phyloP scores from a whole-genome alignment of 1,284 basidiomycete species.

The Malassezia cuniculi region DNA sequence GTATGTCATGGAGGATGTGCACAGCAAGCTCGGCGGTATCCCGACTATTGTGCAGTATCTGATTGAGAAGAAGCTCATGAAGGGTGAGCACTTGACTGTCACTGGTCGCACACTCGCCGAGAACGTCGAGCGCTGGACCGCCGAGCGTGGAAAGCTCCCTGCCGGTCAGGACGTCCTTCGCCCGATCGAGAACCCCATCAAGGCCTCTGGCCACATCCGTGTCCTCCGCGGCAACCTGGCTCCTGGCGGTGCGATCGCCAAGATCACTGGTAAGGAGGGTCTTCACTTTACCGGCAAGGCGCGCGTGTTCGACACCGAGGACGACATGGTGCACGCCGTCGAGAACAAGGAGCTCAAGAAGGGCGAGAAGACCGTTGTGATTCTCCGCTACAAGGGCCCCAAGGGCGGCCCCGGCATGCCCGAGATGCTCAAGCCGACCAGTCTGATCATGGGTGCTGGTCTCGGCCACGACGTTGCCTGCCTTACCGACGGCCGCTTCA shows the following conservation, averaged over 20 bases:
- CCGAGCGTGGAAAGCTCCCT: constrained; percentile 45
- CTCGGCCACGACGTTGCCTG: constrained; percentile 77
- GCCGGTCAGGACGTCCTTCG: constrained; percentile 34
- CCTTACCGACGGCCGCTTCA: constrained; percentile 92
- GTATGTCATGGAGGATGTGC: constrained; percentile 45
- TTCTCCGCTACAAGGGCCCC: constrained; percentile 43
- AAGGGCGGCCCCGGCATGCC: constrained; percentile 74
- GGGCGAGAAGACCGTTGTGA: constrained; percentile 44
- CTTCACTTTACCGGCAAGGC: constrained; percentile 39
- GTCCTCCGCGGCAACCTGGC: constrained; percentile 43
- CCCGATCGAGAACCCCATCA: constrained; percentile 36
- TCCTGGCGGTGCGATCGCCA: constrained; percentile 42
- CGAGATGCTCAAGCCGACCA: constrained; percentile 66
- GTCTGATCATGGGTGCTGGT: constrained; percentile 59
- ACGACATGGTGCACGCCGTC: constrained; percentile 39
- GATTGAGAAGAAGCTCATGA: constrained; percentile 47
- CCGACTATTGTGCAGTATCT: constrained; percentile 48
- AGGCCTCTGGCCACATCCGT: constrained; percentile 39
- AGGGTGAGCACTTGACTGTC: constrained; percentile 43
- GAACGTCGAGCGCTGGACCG: constrained; percentile 54
- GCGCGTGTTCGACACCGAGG: constrained; percentile 43
- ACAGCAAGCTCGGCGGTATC: constrained; percentile 36
- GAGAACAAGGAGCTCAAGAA: constrained; percentile 37
- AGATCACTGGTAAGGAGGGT: constrained; percentile 45
- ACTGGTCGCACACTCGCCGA: constrained; percentile 40